These are phyloP conservation scores for Clavispora phyllophila DNA, from an alignment of 805 yeast genomes.

Conservation along the genomic window DNA sequence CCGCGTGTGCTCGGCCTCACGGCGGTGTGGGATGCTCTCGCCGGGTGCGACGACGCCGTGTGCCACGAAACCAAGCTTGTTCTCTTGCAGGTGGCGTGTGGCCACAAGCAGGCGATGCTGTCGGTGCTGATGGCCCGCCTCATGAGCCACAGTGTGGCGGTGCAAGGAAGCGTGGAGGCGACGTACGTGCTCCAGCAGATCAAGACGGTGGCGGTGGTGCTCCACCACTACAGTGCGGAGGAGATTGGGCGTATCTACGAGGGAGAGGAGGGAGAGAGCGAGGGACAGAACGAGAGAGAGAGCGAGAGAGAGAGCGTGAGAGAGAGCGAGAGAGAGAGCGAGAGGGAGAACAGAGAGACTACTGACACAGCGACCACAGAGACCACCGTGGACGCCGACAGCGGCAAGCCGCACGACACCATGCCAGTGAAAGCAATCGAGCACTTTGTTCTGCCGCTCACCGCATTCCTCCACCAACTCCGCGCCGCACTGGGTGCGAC, in stretches of 20 bases:
- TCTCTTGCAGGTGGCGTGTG: constrained; percentile 17
- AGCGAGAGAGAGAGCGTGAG: no score
- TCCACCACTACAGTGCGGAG: constrained; percentile 2
- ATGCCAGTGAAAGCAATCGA: no score
- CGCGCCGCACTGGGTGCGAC: neutral
- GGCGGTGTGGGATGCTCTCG: constrained; percentile 6
- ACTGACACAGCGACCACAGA: no score
- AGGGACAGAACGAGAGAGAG: no score
- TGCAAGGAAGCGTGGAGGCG: neutral
- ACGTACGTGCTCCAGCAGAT: constrained; percentile 3
- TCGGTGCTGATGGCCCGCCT: neutral
- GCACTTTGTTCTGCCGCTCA: constrained; percentile 3
- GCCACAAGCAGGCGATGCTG: neutral
- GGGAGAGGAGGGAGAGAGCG: no score
- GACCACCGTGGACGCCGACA: no score
- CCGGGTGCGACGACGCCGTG: neutral
- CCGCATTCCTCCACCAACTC: constrained; percentile 13
- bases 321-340: no score
- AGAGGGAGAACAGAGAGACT: no score
- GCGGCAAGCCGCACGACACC: no score
- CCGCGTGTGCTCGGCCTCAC: constrained; percentile 2
- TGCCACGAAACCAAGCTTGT: constrained; percentile 19
- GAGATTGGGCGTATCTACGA: neutral
- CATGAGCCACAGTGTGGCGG: constrained; percentile 1
- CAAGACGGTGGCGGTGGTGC: constrained; percentile 11